Conservation (phyloP, 2,329 filamentous ascomycete species). For the Lecanosticta acicola region DNA sequence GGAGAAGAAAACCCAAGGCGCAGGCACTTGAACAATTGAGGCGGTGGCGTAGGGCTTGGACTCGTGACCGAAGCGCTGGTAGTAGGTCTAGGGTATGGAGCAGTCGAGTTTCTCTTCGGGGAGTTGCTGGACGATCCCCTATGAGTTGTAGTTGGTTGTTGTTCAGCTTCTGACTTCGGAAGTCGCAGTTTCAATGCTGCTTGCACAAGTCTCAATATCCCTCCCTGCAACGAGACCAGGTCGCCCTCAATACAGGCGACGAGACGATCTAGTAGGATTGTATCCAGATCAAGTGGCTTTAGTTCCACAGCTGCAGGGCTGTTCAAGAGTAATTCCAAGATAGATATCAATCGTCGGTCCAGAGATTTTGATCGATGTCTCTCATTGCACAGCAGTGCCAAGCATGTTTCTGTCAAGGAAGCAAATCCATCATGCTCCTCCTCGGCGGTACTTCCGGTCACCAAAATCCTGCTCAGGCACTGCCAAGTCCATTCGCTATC, state of each 20-base stretch:
- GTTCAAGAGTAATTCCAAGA: conserved; percentile 22
- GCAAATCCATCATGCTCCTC: conserved; percentile 16
- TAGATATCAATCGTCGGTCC: conserved; percentile 14
- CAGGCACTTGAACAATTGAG: conserved; percentile 74
- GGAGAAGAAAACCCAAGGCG: conserved; percentile 72
- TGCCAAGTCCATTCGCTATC: conserved; percentile 36
- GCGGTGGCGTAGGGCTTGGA: conserved; percentile 50
- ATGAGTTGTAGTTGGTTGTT: background rate
- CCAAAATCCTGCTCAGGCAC: conserved; percentile 15
- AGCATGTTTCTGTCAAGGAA: conserved; percentile 21
- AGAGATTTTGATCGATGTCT: conserved; percentile 10
- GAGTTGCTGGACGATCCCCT: conserved; percentile 6
- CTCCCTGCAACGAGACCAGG: conserved; percentile 28
- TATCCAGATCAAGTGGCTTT: conserved; percentile 23
- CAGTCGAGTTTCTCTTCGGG: conserved; percentile 4
- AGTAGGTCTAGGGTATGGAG: conserved; percentile 4
- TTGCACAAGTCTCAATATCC: conserved; percentile 72
- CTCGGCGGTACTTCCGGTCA: background rate
- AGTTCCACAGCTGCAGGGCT: conserved; percentile 15
- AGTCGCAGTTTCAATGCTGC: conserved; percentile 60
- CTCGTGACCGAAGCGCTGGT: conserved; percentile 1
- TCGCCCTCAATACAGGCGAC: conserved; percentile 18
- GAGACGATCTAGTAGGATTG: conserved; percentile 22
- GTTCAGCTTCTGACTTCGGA: background rate
- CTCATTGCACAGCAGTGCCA: conserved; percentile 18